These are phyloP conservation scores for Wallacemonas sp. DNA, from an alignment of 208 protist species.

Conservation along the genomic window DNA sequence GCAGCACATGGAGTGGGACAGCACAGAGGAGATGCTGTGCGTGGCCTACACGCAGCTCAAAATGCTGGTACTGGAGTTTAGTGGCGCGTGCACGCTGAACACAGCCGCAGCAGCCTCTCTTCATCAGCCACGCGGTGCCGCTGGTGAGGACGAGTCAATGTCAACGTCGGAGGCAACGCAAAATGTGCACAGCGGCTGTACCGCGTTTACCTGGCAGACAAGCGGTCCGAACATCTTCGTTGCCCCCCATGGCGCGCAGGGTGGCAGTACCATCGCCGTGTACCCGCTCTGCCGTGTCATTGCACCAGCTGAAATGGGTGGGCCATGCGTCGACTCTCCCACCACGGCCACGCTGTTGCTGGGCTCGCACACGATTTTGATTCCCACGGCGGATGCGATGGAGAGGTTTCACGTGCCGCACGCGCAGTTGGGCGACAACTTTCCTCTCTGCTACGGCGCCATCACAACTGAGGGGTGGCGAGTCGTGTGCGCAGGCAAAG, in stretches of 20 bases:
- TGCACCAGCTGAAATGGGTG: slow-evolving; percentile 25
- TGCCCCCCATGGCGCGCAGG: background rate
- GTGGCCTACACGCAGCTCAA: slow-evolving; percentile 60
- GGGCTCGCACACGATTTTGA: slow-evolving; percentile 21
- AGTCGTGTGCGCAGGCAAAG: slow-evolving; percentile 42
- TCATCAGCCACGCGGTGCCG: slow-evolving; percentile 11
- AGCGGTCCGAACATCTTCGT: slow-evolving; percentile 7
- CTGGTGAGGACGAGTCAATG: background rate
- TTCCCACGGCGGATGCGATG: background rate
- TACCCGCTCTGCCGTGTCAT: slow-evolving; percentile 37
- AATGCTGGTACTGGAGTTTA: slow-evolving; percentile 65
- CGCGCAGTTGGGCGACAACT: slow-evolving; percentile 30
- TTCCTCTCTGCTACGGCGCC: slow-evolving; percentile 54
- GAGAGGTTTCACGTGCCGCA: slow-evolving; percentile 12
- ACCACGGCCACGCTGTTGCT: slow-evolving; percentile 32
- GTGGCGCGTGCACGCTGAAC: slow-evolving; percentile 39
- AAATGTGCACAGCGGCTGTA: slow-evolving; percentile 20
- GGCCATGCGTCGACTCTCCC: slow-evolving; percentile 26
- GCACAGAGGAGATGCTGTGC: slow-evolving; percentile 57
- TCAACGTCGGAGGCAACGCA: background rate
- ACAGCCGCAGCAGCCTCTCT: slow-evolving; percentile 10
- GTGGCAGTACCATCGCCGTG: slow-evolving; percentile 20
- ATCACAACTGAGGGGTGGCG: slow-evolving; percentile 46
- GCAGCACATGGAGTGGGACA: slow-evolving; percentile 52
- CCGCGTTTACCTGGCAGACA: slow-evolving; percentile 29